A percentile compares a stretch with the other conserved stretches of the same genome.
phyloP scores from a whole-genome alignment of 2,329 filamentous ascomycete genomes.

The Pseudopyricularia javanii region DNA sequence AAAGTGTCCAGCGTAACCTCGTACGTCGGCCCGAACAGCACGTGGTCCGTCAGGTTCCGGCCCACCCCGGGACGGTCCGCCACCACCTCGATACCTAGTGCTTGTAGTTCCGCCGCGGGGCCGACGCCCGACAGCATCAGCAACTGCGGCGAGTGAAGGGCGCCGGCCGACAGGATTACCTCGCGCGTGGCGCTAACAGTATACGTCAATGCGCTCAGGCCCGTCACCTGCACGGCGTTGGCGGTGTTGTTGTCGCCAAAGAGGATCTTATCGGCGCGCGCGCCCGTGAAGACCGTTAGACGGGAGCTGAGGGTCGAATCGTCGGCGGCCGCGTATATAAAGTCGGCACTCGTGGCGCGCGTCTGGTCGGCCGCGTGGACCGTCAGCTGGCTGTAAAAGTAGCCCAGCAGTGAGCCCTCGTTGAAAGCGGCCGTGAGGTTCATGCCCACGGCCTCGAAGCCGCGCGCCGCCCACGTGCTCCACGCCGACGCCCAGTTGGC shows the following conservation, averaged over 20 bases:
- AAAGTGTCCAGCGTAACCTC: conserved; percentile 9
- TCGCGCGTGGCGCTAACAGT: conserved; percentile 19
- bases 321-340: conserved; percentile 16
- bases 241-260: neutral
- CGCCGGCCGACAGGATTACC: conserved; percentile 28
- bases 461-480: conserved; percentile 12
- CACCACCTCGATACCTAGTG: conserved; percentile 22
- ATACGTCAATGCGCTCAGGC: neutral
- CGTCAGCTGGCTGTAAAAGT: conserved; percentile 9
- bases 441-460: conserved; percentile 27
- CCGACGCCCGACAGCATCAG: conserved; percentile 33
- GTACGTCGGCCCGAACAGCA: conserved; percentile 5
- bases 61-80: conserved; percentile 23
- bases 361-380: conserved; percentile 14
- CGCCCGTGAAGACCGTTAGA: conserved; percentile 20
- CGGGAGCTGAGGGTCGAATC: conserved; percentile 16
- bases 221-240: conserved; percentile 1
- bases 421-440: conserved; percentile 21
- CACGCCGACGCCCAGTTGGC: conserved; percentile 13
- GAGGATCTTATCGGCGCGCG: conserved; percentile 18
- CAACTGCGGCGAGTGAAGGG: conserved; percentile 27
- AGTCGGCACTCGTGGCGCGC: conserved; percentile 18
- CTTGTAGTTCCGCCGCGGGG: conserved; percentile 24
- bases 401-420: conserved; percentile 25
- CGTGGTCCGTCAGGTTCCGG: conserved; percentile 24